These are phyloP conservation scores for Beta macrorhiza DNA, from an alignment of 179 eudicot genomes.

Conservation along the genomic window DNA sequence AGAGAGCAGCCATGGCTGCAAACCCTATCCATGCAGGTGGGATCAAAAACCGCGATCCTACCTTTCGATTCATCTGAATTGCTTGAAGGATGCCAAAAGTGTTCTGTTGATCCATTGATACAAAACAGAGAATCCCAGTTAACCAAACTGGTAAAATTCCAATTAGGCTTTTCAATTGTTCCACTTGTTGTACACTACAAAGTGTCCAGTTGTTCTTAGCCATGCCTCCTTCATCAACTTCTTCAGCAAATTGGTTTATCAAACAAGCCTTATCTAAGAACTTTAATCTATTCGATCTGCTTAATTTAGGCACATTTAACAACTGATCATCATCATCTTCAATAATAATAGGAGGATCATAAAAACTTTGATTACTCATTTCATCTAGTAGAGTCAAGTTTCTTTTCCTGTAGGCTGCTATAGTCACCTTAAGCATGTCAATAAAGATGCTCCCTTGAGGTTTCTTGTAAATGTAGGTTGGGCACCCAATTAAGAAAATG, in stretches of 20 bases:
- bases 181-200: constrained; percentile 40
- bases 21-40: constrained; percentile 69
- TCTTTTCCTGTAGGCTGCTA: constrained; percentile 35
- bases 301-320: constrained; percentile 10
- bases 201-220: constrained; percentile 32
- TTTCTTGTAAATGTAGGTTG: constrained; percentile 29
- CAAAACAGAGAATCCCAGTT: constrained; percentile 31
- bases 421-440: constrained; percentile 33
- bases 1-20: constrained; percentile 52
- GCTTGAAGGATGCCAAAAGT: constrained; percentile 45
- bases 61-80: constrained; percentile 41
- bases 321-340: background rate
- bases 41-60: constrained; percentile 43
- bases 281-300: constrained; percentile 26
- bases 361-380: background rate
- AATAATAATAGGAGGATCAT: constrained; percentile 27
- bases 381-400: background rate
- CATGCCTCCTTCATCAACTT: constrained; percentile 16
- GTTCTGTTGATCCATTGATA: constrained; percentile 44
- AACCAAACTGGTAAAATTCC: constrained; percentile 42
- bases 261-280: constrained; percentile 38
- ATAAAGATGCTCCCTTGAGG: constrained; percentile 40
- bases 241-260: constrained; percentile 13
- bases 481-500: constrained; percentile 29
- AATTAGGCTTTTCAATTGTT: constrained; percentile 35